phyloP scores from a whole-genome alignment of 129 eudicot species.

The Erigeron canadensis region DNA sequence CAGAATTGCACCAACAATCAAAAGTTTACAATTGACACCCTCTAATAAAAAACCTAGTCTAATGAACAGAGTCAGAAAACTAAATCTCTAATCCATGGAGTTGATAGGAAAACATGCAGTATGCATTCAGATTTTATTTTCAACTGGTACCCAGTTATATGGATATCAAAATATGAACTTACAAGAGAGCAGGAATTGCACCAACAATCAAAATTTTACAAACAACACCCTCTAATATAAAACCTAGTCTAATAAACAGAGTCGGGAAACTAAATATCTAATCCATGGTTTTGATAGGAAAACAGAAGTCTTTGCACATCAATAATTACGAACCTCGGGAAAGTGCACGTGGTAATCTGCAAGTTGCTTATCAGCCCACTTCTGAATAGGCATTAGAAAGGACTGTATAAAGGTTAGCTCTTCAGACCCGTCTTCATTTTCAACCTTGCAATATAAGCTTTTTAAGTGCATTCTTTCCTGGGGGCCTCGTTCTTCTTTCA shows the following conservation, averaged over 20 bases:
- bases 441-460: constrained; percentile 77
- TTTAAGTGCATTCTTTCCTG: constrained; percentile 91
- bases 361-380: constrained; percentile 92
- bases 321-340: constrained; percentile 60
- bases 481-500: constrained; percentile 93
- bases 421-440: constrained; percentile 55
- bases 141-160: not conserved
- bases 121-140: not conserved
- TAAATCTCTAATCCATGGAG: constrained; percentile 5
- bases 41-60: no score
- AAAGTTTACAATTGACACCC: no score
- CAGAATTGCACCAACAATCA: no score
- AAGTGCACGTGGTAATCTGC: constrained; percentile 85
- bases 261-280: constrained; percentile 10
- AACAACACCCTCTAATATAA: no score
- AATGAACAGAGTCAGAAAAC: no score
- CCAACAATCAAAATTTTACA: no score
- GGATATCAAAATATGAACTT: constrained; percentile 15
- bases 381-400: constrained; percentile 74
- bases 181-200: constrained; percentile 15
- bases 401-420: constrained; percentile 84
- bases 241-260: no score
- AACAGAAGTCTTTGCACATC: not conserved
- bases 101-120: constrained; percentile 12
- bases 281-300: not conserved